These are phyloP conservation scores for Claviceps sp. DNA, from an alignment of 2,329 filamentous ascomycete species.

Conservation along the genomic window DNA sequence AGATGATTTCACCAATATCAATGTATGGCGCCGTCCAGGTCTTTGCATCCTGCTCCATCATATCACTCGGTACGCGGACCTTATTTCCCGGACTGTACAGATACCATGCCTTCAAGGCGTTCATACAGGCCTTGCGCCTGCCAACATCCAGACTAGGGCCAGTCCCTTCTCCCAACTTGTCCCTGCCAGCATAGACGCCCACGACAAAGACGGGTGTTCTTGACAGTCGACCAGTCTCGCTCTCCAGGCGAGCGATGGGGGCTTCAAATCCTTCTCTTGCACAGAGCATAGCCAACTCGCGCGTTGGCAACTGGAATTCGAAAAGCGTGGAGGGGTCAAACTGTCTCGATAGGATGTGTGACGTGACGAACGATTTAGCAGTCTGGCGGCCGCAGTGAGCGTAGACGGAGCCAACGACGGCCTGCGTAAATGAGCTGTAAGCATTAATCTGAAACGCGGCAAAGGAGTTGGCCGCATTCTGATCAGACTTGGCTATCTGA, in stretches of 20 bases:
- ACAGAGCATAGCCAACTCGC: slow-evolving; percentile 73
- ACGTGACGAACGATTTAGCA: slow-evolving; percentile 70
- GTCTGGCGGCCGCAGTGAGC: slow-evolving; percentile 66
- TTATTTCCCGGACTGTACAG: slow-evolving; percentile 68
- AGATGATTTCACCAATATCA: slow-evolving; percentile 58
- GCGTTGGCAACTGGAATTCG: slow-evolving; percentile 68
- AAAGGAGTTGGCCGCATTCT: slow-evolving; percentile 10
- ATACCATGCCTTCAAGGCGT: slow-evolving; percentile 88
- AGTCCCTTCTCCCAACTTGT: slow-evolving; percentile 85
- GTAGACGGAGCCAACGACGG: slow-evolving; percentile 74
- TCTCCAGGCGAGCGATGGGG: slow-evolving; percentile 75
- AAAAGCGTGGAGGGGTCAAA: slow-evolving; percentile 69
- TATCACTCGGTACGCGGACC: slow-evolving; percentile 56
- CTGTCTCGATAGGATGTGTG: slow-evolving; percentile 70
- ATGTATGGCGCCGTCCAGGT: slow-evolving; percentile 56
- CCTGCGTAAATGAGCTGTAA: slow-evolving; percentile 65
- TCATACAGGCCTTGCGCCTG: slow-evolving; percentile 65
- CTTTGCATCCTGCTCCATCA: slow-evolving; percentile 44
- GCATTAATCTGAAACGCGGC: slow-evolving; percentile 55
- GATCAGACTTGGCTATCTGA: slow-evolving; percentile 15
- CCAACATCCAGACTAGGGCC: slow-evolving; percentile 68
- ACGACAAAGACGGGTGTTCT: slow-evolving; percentile 85
- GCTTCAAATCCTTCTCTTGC: slow-evolving; percentile 77
- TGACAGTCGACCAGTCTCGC: slow-evolving; percentile 77
- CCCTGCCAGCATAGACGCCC: slow-evolving; percentile 79